Base-by-base conservation (phyloP, 768 basidiomycete genomes). In the Naematelia encephala region DNA sequence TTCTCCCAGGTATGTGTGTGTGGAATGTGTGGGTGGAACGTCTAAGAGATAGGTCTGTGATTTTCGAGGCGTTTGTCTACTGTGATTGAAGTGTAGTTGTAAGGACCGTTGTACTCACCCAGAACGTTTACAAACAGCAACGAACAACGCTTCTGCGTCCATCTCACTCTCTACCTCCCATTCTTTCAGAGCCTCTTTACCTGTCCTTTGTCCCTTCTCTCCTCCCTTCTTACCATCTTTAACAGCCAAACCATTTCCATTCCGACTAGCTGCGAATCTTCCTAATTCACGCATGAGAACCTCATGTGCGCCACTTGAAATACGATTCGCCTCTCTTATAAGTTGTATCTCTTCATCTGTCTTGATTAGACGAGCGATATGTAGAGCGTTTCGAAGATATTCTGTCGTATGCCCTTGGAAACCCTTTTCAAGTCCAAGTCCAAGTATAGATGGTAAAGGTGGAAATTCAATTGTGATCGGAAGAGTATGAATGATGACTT, bases 91-190 rank as follows among this genome's bases (percentile, higher is more conserved):
- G 16, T 8, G 34, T 16, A 39, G 34, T 8, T 8, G 34, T 8
- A 16, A 39, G 34, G 11, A n/a, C 3, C 25, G 5, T 19, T 8
- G 4, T 3, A 77, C 85, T 64, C 53, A 92, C 90, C 90, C 91
- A 78, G 90, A 87, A 57, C 90, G 81, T 51, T 91, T 81, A 78
- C 92, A 96, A 1, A 87, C 87, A 1, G 92, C 90, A 0, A 91
- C 88, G 63, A 97, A 98, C 5, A 93, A 82, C 0, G 92, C 94
- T 73, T 94, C 93, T 0, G 91, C 94, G 74, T 96, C 93, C 0
- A 86, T 87, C 77, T 98, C 94, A 66, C 88, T 89, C 79, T 89
- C 85, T 14, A 97, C 89, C 46, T 90, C 79, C 88, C 93, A 96
- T 68, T 92, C 87, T 2, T 82, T 52, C 44, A 73, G 19, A 25